Conservation (phyloP, 305 asterid species). For the Rubia balearica region DNA sequence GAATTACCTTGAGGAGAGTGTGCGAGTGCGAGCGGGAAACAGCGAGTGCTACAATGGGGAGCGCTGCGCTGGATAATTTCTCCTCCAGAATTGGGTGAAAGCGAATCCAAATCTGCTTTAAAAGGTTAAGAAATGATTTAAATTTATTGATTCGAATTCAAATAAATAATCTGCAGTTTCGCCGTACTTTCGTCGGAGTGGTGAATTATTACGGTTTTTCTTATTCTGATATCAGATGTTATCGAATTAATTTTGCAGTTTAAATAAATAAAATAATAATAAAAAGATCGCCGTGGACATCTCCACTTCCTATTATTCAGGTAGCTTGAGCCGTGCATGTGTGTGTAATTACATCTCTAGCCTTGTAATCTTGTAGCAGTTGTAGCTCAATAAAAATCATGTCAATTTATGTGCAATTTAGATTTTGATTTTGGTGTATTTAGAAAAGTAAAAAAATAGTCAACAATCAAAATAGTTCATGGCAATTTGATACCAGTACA, state of each 20-base stretch:
- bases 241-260: neutral
- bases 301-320: neutral
- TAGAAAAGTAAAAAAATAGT: no score
- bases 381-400: no score
- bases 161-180: conserved; percentile 3
- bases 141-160: neutral
- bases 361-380: conserved; percentile 1
- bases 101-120: conserved; percentile 2
- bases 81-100: conserved; percentile 5
- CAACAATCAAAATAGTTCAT: no score
- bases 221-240: neutral
- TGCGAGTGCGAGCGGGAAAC: neutral
- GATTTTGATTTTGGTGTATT: no score
- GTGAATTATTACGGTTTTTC: neutral
- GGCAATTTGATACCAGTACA: no score
- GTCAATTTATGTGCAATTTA: no score
- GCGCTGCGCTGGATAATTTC: conserved; percentile 9
- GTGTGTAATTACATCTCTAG: neutral
- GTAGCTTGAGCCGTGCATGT: no score
- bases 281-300: no score
- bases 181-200: conserved; percentile 10
- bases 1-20: conserved; percentile 13
- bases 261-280: neutral
- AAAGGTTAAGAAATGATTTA: neutral
- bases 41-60: neutral